Base-by-base conservation (phyloP, 768 basidiomycete species). In the Phlegmacium glaucopus region DNA sequence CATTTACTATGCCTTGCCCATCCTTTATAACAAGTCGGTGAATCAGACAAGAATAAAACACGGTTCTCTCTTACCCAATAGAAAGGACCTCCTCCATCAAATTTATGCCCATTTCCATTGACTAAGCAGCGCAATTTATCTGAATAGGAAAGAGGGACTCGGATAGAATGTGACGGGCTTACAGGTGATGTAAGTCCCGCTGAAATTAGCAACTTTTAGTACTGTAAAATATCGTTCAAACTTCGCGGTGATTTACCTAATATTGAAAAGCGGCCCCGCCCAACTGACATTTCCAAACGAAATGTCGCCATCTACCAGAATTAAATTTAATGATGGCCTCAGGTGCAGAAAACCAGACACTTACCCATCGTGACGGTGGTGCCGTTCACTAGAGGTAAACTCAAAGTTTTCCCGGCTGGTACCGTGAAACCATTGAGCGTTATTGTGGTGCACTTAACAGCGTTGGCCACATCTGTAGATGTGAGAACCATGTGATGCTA, bases 291-390 rank as follows among this genome's bases (percentile, higher is more conserved):
- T 76, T 8, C 74, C 81, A 57, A 87, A 85, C 17, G 60, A 53
- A 38, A 86, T 70, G 25, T 85, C 74, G 13, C 84, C 84, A 50
- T 70, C 79, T 83, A 26, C 9, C 30, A 50, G 34, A 25, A 36
- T 16, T 22, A 10, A 45, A n/a, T n/a, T 29, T 35, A 28, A 27
- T 9, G 26, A 37, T 16, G 15, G 40, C 44, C 26, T 39, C 34
- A 6, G 3, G 13, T 34, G 39, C 30, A 16, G 25, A 41, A 25
- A 15, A 13, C 17, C 40, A 12, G 7, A 32, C 6, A 64, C 78
- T 57, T 53, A 82, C 82, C 61, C 63, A 85, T 62, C 41, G 77
- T 83, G 49, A 86, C 83, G 4, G 72, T 80, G 2, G 80, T 75
- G 5, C 77, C 77, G 18, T 61, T 54, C 34, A 67, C 48, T 28